These are phyloP conservation scores for Leccinum incarnatum DNA, from an alignment of 768 basidiomycete species.

Conservation along the genomic window DNA sequence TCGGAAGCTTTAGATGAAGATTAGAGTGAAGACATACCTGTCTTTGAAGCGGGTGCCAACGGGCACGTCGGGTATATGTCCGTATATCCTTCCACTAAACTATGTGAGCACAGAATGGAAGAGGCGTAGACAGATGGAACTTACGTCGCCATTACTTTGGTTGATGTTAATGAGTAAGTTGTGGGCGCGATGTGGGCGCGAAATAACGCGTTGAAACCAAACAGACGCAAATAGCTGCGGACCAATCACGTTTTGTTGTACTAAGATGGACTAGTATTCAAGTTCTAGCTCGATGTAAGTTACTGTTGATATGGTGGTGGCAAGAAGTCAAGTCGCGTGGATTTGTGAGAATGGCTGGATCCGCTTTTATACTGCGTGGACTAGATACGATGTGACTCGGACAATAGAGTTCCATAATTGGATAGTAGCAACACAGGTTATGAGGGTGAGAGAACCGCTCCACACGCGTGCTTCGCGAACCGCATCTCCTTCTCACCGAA, in stretches of 20 bases:
- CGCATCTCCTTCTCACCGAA: conserved; percentile 88
- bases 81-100: conserved; percentile 20
- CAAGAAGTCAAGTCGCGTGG: conserved; percentile 11
- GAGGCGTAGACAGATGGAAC: neutral
- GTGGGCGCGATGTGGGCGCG: neutral
- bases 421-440: neutral
- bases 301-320: conserved; percentile 8
- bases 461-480: conserved; percentile 1
- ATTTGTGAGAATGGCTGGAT: neutral
- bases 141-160: conserved; percentile 17
- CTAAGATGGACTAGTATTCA: neutral
- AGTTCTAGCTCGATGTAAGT: neutral
- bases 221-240: conserved; percentile 14
- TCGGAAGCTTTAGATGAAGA: neutral
- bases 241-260: neutral
- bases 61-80: conserved; percentile 29
- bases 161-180: neutral
- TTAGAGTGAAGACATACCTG: conserved; percentile 5
- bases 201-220: conserved; percentile 2
- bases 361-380: neutral
- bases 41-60: conserved; percentile 22
- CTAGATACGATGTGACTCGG: conserved; percentile 12
- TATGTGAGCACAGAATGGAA: neutral
- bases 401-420: conserved; percentile 12
- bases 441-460: conserved; percentile 1